Conservation (phyloP, 2,329 filamentous ascomycete species). For the Trichothecium sympodiale region DNA sequence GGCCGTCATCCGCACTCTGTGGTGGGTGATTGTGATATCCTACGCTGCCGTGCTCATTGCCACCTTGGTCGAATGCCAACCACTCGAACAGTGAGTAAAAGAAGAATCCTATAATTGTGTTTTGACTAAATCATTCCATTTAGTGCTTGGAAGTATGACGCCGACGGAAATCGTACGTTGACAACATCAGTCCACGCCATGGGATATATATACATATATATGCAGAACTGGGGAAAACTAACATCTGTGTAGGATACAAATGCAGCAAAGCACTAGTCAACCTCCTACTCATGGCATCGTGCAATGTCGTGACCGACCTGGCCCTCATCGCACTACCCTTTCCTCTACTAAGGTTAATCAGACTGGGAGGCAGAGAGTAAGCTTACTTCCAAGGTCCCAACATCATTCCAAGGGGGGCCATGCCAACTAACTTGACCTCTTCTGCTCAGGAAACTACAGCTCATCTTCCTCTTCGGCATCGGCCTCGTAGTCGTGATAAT, state of each 20-base stretch:
- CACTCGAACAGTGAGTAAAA: constrained; percentile 11
- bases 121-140: background rate
- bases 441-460: constrained; percentile 12
- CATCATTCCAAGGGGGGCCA: no score
- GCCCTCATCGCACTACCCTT: constrained; percentile 18
- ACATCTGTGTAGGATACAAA: constrained; percentile 3
- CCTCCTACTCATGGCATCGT: constrained; percentile 16
- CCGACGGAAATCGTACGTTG: background rate
- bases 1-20: constrained; percentile 9
- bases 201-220: no score
- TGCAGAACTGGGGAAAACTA: no score
- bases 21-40: constrained; percentile 15
- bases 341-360: constrained; percentile 14
- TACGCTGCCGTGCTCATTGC: constrained; percentile 16
- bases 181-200: background rate
- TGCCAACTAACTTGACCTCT: no score
- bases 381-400: background rate
- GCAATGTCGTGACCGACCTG: constrained; percentile 17
- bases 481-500: constrained; percentile 15
- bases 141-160: constrained; percentile 9
- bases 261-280: constrained; percentile 16
- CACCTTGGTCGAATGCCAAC: constrained; percentile 16
- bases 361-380: constrained; percentile 11
- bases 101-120: no score
- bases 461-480: constrained; percentile 15